Conservation (phyloP, 2,329 filamentous ascomycete species). For the Cladophialophora immunda region DNA sequence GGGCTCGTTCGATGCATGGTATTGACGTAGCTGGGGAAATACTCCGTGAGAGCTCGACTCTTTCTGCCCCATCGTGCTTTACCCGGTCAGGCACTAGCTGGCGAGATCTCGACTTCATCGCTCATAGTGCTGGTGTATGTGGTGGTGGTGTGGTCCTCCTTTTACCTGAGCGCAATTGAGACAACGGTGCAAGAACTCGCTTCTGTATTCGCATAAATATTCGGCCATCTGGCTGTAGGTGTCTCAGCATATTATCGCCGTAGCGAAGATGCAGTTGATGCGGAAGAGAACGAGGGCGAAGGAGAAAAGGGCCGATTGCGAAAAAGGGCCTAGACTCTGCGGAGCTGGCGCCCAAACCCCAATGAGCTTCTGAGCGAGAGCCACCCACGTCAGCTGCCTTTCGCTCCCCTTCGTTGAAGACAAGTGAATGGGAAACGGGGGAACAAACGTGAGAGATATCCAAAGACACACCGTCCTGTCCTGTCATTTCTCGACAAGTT, state of each 20-base stretch:
- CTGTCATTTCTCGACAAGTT: background rate
- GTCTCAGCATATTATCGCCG: background rate
- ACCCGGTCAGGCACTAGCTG: constrained; percentile 8
- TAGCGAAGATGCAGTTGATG: background rate
- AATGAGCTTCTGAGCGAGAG: background rate
- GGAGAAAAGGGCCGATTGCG: constrained; percentile 25
- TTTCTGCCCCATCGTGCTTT: constrained; percentile 7
- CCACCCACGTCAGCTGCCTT: constrained; percentile 12
- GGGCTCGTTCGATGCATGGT: background rate
- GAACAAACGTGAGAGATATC: background rate
- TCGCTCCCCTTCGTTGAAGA: background rate
- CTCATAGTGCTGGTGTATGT: background rate
- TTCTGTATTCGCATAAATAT: constrained; percentile 5
- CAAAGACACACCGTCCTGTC: background rate
- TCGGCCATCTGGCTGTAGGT: background rate
- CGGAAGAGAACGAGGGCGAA: background rate
- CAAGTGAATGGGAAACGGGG: background rate
- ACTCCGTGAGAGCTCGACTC: background rate
- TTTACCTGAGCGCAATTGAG: background rate
- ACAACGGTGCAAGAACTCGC: background rate
- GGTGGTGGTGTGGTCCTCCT: background rate
- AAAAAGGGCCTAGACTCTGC: background rate
- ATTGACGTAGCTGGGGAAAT: constrained; percentile 25
- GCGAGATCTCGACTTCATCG: background rate
- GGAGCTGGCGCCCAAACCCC: too few relatives aligned